Evolutionary conservation across 2,329 filamentous ascomycete species (phyloP), one percentile per base, ranked within the genome.

Genomic region (Neobulgaria alba): DNA sequence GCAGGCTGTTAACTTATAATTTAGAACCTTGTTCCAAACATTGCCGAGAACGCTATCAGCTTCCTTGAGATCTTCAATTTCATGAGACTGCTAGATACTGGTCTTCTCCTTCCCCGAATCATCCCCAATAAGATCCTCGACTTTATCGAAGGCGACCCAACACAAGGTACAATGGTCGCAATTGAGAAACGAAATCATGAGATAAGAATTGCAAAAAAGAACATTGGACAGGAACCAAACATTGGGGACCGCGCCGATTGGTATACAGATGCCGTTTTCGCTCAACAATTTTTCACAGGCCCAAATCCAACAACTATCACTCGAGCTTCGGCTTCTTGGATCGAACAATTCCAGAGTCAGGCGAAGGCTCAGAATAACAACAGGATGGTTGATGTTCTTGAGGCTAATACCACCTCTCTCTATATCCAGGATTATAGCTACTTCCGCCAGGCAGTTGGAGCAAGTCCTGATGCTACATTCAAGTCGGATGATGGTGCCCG

Each of bases 71-170:
- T n/a, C n/a, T n/a, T n/a, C n/a, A n/a, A n/a, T n/a, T n/a, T n/a
- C n/a, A n/a, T n/a, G n/a, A n/a, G n/a, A n/a, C n/a, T n/a, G n/a
- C n/a, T n/a, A n/a, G n/a, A n/a, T n/a, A n/a, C n/a, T n/a, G n/a
- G n/a, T 61, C 37, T 52, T 59, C 39, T 67, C 64, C 36, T 65
- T 62, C 40, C 71, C 72, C 2, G 72, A 73, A 45, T 80, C 79
- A 45, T 80, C 74, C 61, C 87, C 71, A 65, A 87, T n/a, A n/a
- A n/a, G n/a, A n/a, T n/a, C n/a, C n/a, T n/a, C n/a, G n/a, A n/a
- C n/a, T n/a, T n/a, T n/a, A n/a, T n/a, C n/a, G n/a, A n/a, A n/a
- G n/a, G n/a, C n/a, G n/a, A n/a, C n/a, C n/a, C n/a, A n/a, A n/a
- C n/a, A n/a, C n/a, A n/a, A n/a, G n/a, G n/a, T n/a, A n/a, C n/a